phyloP scores from a whole-genome alignment of 192 early-diverging fungal species.

The Coemansia sp. region DNA sequence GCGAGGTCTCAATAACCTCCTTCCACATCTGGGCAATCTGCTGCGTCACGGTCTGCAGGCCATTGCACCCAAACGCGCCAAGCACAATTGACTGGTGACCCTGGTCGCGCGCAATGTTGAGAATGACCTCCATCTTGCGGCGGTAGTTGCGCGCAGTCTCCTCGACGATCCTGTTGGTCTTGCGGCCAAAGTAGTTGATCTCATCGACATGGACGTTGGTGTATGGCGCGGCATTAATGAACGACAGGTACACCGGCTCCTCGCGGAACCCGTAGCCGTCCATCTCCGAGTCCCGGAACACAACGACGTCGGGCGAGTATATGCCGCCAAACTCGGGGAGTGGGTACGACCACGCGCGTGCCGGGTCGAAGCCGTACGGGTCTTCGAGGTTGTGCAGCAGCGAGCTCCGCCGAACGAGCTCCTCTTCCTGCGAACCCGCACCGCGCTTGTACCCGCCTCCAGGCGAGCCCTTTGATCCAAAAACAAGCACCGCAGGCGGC shows the following conservation, averaged over 20 bases:
- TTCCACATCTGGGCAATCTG: constrained; percentile 54
- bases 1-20: constrained; percentile 51
- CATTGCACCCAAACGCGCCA: constrained; percentile 54
- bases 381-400: constrained; percentile 54
- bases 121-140: constrained; percentile 52
- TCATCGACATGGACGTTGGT: constrained; percentile 47
- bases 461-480: constrained; percentile 49
- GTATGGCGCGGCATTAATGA: constrained; percentile 53
- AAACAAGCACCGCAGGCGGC: constrained; percentile 45
- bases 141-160: constrained; percentile 49
- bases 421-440: constrained; percentile 51
- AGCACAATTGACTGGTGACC: constrained; percentile 51
- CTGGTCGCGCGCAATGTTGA: constrained; percentile 53
- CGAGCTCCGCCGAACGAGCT: constrained; percentile 49
- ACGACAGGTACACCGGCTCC: constrained; percentile 41
- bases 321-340: constrained; percentile 55
- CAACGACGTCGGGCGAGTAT: constrained; percentile 51
- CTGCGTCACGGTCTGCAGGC: constrained; percentile 25
- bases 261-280: constrained; percentile 52
- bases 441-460: constrained; percentile 55
- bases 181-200: constrained; percentile 49
- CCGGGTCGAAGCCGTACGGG: constrained; percentile 42
- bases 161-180: constrained; percentile 43
- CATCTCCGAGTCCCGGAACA: constrained; percentile 51
- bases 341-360: constrained; percentile 50